Evolutionary conservation across 257 asterid species (phyloP), one percentile per base, ranked within the genome.

Genomic region (Nicotiana obtusifolia): DNA sequence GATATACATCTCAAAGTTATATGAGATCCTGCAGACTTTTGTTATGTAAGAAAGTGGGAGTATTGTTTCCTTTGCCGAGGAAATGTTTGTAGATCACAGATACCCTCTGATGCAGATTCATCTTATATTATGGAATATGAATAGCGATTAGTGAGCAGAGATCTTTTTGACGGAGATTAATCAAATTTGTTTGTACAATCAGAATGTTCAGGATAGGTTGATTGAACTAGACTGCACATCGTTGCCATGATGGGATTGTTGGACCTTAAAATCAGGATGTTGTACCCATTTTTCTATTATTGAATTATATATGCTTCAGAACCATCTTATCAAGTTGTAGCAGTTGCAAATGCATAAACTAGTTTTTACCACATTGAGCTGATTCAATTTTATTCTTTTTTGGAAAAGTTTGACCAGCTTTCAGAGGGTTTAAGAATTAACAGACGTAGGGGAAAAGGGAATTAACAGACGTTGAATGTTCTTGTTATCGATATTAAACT

Each of bases 1-100:
- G 86, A 30, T 71, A 52, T 30, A 35, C 77, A 75, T 67, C 77
- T 69, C 37, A 73, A 47, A 52, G 44, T 47, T 84, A 83, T 69
- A 37, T 59, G 81, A 16, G 61, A 56, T 56, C 65, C 66, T 68
- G 28, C 28, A 53, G 81, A 82, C 26, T 75, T 30, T 56, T 10
- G 35, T 73, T 30, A 26, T 14, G 56, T 49, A 61, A 64, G 33
- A 52, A 54, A 54, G 20, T 54, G 41, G 7, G 20, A 73, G 79
- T 52, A 52, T 73, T 57, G 5, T 57, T 73, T 24, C 16, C 14
- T 73, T 73, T 73, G 41, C 79, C 15, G 61, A 73, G 31, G 24
- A 13, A 4, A 14, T 4, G 16, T 47, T 44, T 22, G 37, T 33
- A 71, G 78, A 71, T n/a, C 35, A 71, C 20, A 44, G 35, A 71